Base-by-base conservation (phyloP, 2,329 filamentous ascomycete genomes). In the Stachybotrys echinatus region DNA sequence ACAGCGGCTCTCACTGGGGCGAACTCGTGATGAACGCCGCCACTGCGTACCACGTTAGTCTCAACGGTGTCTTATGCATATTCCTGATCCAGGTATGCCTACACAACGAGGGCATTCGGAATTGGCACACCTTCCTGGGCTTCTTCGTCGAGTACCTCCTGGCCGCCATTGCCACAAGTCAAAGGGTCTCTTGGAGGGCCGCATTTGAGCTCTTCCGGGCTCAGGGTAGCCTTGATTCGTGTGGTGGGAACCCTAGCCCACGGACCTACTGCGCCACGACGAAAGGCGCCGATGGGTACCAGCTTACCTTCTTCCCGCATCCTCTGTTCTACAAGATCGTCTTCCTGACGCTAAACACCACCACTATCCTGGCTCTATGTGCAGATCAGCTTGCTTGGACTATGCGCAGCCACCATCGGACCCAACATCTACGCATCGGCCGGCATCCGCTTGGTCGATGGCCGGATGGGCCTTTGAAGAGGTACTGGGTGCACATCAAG, bases 91-190 rank as follows among this genome's bases (percentile, higher is more conserved):
- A 70, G 55, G 54, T 70, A 5, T 68, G 65, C 49, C 58, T 70
- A 31, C 67, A 70, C 49, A 64, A 68, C 43, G 67, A 70, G 43
- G 67, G 67, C 14, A 70, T 70, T 37, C 64, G 66, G 23, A 70
- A 69, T 48, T 70, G 67, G 67, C 67, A 70, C 39, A 70, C 67
- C 2, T 70, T 70, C 46, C 48, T 70, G 7, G 67, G 67, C n/a
- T 70, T 70, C 57, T 61, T 64, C 18, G 61, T 65, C 48, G 67
- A 70, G 48, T 70, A 70, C 45, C 44, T 70, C 5, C 61, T 70
- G 2, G 67, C 67, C 37, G 62, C 69, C 46, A 58, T 70, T n/a
- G 66, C 67, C 12, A 62, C 67, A 4, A 66, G 63, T 12, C 67
- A 70, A 48, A 66, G 63, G 50, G 60, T 70, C 21, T 60, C 60